These are phyloP conservation scores for Davidsoniella australis DNA, from an alignment of 2,329 filamentous ascomycete species.

Conservation along the genomic window DNA sequence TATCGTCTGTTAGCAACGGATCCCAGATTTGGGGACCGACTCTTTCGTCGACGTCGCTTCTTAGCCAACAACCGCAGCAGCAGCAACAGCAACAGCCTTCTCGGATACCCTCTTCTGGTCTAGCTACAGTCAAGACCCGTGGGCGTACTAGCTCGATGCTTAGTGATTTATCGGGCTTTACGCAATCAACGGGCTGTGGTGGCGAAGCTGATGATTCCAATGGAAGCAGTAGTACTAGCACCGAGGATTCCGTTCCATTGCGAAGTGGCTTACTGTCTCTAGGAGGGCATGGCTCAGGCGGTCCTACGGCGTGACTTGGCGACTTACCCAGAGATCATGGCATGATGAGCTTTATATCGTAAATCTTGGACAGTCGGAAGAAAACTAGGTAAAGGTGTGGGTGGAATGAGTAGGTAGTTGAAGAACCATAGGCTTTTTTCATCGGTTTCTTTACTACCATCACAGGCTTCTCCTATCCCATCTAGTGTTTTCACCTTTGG, in stretches of 20 bases:
- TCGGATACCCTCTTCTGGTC: neutral
- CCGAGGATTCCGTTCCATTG: neutral
- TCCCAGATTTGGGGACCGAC: neutral
- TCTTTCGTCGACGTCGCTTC: neutral
- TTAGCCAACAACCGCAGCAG: neutral
- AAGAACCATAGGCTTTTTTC: too few relatives aligned
- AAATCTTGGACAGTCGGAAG: too few relatives aligned
- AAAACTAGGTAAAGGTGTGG: too few relatives aligned
- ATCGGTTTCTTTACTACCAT: too few relatives aligned
- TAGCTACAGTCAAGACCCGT: constrained; percentile 26
- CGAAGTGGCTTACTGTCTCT: too few relatives aligned
- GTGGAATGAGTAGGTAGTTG: too few relatives aligned
- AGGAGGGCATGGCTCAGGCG: neutral
- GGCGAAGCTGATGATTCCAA: constrained; percentile 18
- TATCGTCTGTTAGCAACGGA: neutral
- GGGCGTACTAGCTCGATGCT: constrained; percentile 51
- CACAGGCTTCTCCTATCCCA: too few relatives aligned
- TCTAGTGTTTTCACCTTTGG: neutral
- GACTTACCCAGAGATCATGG: too few relatives aligned
- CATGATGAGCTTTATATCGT: too few relatives aligned
- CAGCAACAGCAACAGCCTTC: neutral
- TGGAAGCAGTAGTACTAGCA: constrained; percentile 5
- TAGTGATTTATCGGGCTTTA: constrained; percentile 49
- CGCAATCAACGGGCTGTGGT: constrained; percentile 37
- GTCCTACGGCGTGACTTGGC: neutral